Evolutionary conservation across 768 basidiomycete species (phyloP).

Genomic region (Nidularia pulvinata): DNA sequence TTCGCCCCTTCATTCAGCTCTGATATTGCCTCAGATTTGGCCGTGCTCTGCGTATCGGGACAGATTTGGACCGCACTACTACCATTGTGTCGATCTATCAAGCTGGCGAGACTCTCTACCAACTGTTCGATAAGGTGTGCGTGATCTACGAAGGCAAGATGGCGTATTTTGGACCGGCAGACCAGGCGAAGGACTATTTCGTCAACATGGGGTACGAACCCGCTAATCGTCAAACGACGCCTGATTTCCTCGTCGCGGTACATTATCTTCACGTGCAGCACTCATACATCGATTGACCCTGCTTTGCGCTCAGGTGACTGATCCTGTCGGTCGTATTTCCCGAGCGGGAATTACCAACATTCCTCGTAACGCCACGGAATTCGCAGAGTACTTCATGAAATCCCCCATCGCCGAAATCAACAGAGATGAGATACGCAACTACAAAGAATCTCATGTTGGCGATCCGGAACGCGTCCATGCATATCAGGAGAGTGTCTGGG

Average conservation of each 20-base stretch:
- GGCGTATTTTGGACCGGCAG: constrained; percentile 73
- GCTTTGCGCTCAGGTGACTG: constrained; percentile 27
- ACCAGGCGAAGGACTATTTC: constrained; percentile 70
- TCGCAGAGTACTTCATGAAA: constrained; percentile 30
- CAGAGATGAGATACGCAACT: constrained; percentile 10
- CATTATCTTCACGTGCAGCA: too few relatives aligned
- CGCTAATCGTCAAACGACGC: constrained; percentile 61
- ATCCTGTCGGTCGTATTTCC: constrained; percentile 43
- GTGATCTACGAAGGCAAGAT: constrained; percentile 74
- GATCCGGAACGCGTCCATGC: constrained; percentile 11
- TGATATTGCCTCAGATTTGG: constrained; percentile 47
- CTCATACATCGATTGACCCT: too few relatives aligned
- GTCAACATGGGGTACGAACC: constrained; percentile 60
- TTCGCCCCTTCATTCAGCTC: too few relatives aligned
- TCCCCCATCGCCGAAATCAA: constrained; percentile 32
- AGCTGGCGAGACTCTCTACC: constrained; percentile 68
- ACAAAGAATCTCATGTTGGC: background rate
- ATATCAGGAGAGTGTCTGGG: constrained; percentile 25
- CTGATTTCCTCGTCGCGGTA: constrained; percentile 62
- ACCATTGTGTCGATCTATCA: constrained; percentile 88
- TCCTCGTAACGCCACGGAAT: constrained; percentile 47
- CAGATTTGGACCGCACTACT: constrained; percentile 50
- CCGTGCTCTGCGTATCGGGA: constrained; percentile 60
- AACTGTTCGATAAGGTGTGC: constrained; percentile 79
- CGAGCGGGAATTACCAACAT: constrained; percentile 26